These are phyloP conservation scores for Phanerochaete sordida DNA, from an alignment of 768 basidiomycete genomes.

Conservation along the genomic window DNA sequence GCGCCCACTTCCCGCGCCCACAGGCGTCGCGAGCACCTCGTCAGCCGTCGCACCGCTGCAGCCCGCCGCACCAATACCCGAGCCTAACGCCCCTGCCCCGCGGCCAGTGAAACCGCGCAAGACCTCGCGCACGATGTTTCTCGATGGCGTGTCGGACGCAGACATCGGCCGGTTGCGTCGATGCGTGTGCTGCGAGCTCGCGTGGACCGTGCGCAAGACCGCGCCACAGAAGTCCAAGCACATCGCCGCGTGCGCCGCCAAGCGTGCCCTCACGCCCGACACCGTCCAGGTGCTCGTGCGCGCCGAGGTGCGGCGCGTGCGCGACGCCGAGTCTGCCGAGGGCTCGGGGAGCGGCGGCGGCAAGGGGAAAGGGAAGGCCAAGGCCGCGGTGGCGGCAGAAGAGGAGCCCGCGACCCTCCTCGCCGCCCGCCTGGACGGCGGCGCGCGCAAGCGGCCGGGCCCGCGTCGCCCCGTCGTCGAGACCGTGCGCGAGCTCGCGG, in stretches of 20 bases:
- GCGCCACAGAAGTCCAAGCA: constrained; percentile 61
- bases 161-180: constrained; percentile 46
- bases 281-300: constrained; percentile 52
- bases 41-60: not conserved
- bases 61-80: no score
- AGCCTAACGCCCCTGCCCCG: not conserved
- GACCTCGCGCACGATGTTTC: not conserved
- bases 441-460: constrained; percentile 42
- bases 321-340: not conserved
- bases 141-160: constrained; percentile 39
- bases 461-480: constrained; percentile 32
- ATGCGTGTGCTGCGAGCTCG: constrained; percentile 62
- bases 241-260: constrained; percentile 66
- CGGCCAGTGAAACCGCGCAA: not conserved
- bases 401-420: constrained; percentile 40
- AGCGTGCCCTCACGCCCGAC: constrained; percentile 46
- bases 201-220: constrained; percentile 72
- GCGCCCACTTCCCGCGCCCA: no score
- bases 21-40: not conserved
- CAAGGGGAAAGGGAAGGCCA: constrained; percentile 16
- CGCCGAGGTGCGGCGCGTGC: constrained; percentile 36
- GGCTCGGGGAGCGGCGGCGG: no score
- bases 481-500: constrained; percentile 43
- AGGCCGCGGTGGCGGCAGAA: constrained; percentile 17
- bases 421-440: constrained; percentile 48